Evolutionary conservation across 1,139 yeast genomes (phyloP).

Genomic region (Kodamaea sp.): DNA sequence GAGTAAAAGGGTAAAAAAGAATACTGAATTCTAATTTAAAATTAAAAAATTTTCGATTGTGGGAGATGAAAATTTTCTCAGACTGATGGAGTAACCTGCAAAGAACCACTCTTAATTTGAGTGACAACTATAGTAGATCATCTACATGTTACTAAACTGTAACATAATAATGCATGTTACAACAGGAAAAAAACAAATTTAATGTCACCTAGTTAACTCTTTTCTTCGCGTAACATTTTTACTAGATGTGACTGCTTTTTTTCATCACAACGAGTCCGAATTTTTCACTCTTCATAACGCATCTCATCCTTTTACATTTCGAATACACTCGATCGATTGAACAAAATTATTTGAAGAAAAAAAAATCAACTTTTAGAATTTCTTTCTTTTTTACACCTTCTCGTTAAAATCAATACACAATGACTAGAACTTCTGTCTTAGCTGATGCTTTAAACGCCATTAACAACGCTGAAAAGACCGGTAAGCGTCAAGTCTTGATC

Average conservation of each 20-base stretch:
- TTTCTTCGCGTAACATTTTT: neutral
- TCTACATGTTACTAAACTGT: neutral
- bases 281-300: constrained; percentile 1
- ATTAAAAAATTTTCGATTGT: constrained; percentile 5
- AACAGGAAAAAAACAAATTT: no score
- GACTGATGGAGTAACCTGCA: constrained; percentile 1
- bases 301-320: no score
- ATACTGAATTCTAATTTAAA: constrained; percentile 2
- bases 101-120: neutral
- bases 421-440: constrained; percentile 98
- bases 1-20: constrained; percentile 8
- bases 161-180: constrained; percentile 2
- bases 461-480: constrained; percentile 99
- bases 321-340: neutral
- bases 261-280: neutral
- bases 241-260: constrained; percentile 10
- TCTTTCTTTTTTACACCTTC: constrained; percentile 1
- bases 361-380: neutral
- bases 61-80: constrained; percentile 8
- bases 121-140: constrained; percentile 1
- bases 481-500: constrained; percentile 97
- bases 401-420: constrained; percentile 24
- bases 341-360: neutral
- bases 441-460: constrained; percentile 99
- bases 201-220: no score